phyloP scores from a whole-genome alignment of 2,329 filamentous ascomycete genomes.

The Zelopaecilomyces penicillatus region DNA sequence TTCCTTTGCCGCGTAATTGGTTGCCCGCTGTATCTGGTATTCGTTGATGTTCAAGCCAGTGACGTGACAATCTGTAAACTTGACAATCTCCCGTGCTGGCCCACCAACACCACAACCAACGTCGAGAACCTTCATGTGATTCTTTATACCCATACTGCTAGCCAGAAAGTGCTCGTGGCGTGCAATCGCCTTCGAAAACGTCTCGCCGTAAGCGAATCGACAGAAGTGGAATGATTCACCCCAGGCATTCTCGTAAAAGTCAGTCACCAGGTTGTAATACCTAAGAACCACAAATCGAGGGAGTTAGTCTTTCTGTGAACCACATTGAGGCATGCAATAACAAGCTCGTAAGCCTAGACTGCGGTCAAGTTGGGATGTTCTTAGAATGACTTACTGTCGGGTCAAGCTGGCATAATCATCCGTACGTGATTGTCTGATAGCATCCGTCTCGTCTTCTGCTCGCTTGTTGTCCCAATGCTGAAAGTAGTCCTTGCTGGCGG shows the following conservation, averaged over 20 bases:
- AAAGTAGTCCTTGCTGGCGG: conserved; percentile 85
- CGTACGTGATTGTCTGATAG: conserved; percentile 38
- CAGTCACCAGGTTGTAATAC: conserved; percentile 96
- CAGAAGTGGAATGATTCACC: conserved; percentile 96
- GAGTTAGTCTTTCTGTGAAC: conserved; percentile 11
- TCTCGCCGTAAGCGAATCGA: conserved; percentile 79
- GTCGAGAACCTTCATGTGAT: conserved; percentile 84
- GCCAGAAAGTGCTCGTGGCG: conserved; percentile 98
- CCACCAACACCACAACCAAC: conserved; percentile 96
- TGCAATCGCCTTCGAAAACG: conserved; percentile 84
- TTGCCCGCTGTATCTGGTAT: conserved; percentile 96
- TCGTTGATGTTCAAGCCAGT: conserved; percentile 98
- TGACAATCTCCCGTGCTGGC: conserved; percentile 89
- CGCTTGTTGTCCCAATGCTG: conserved; percentile 91
- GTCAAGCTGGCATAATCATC: conserved; percentile 5
- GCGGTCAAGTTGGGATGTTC: no score
- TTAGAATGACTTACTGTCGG: conserved; percentile 2
- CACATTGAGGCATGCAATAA: background rate
- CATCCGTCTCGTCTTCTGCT: conserved; percentile 65
- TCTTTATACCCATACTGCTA: conserved; percentile 74
- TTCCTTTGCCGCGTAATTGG: conserved; percentile 72
- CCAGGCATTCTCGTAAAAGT: conserved; percentile 96
- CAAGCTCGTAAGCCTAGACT: no score
- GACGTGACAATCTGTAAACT: conserved; percentile 85
- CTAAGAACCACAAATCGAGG: conserved; percentile 29